phyloP scores from a whole-genome alignment of 805 yeast genomes.

The Kazachstania africana region DNA sequence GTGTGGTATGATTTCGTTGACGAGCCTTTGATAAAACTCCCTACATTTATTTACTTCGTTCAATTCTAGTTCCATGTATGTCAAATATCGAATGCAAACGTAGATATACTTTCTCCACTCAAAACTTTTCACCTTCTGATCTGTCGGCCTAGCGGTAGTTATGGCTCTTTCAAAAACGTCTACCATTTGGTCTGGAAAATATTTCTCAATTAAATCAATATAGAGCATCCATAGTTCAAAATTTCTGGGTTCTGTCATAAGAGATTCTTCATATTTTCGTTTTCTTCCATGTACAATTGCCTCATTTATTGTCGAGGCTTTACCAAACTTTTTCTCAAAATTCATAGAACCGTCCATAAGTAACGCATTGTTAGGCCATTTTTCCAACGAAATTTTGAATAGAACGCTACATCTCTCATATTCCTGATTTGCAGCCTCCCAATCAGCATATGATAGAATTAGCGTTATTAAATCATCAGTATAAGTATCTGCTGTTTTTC shows the following conservation, averaged over 20 bases:
- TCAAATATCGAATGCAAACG: conserved; percentile 57
- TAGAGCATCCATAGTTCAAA: conserved; percentile 81
- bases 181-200: conserved; percentile 11
- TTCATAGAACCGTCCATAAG: conserved; percentile 36
- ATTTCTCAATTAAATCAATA: conserved; percentile 38
- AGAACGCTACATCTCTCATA: conserved; percentile 52
- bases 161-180: conserved; percentile 9
- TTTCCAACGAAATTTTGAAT: conserved; percentile 38
- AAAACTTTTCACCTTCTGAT: conserved; percentile 26
- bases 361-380: conserved; percentile 29
- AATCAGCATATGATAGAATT: conserved; percentile 39
- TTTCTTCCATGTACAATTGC: conserved; percentile 45
- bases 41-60: conserved; percentile 37
- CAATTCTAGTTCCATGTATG: conserved; percentile 43
- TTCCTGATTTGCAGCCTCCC: conserved; percentile 55
- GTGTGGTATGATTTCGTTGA: conserved; percentile 42
- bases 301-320: conserved; percentile 38
- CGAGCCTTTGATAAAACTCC: conserved; percentile 36
- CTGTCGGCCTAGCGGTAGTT: conserved; percentile 16
- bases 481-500: conserved; percentile 18
- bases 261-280: conserved; percentile 38
- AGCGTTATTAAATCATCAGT: conserved; percentile 32
- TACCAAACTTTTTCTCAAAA: conserved; percentile 60
- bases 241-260: conserved; percentile 40
- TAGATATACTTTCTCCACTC: conserved; percentile 61